Evolutionary conservation across 2,329 filamentous ascomycete genomes (phyloP), one percentile per base, ranked within the genome.

Genomic region (Diplodia mutila): DNA sequence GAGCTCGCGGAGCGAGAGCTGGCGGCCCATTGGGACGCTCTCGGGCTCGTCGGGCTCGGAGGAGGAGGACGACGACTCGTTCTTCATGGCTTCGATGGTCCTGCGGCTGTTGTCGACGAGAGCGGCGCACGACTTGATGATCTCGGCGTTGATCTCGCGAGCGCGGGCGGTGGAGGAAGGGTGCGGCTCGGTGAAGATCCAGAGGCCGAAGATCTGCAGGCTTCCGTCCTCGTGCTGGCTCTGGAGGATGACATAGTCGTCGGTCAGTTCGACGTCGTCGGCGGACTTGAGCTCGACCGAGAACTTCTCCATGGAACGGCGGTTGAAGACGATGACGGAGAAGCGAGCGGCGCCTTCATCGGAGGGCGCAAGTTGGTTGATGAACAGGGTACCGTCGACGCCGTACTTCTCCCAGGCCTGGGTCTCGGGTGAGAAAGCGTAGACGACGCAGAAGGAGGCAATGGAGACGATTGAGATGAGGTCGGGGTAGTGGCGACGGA

Each of bases 321-420:
- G 77, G 69, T 85, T 85, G 57, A 84, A 72, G 12, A 85, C 81
- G 63, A 83, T 74, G 27, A 81, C 79, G 59, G 75, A 77, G 72
- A 80, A 84, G 27, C 81, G 77, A 54, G 80, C 75, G 16, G 72
- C 70, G 55, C 74, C 75, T 11, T 71, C 68, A 65, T 87, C 68
- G 4, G 72, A 73, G 7, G 75, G 74, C 2, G 72, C 71, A 18
- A 89, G 80, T 70, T 91, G 86, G 82, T 92, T 96, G 65, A 98
- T 87, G 78, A 98, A 99, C 71, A 98, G 83, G 14, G 92, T 91
- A 48, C 95, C 95, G 79, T 97, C 94, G 12, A 94, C 86, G 67
- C 90, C 91, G 54, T 87, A 87, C 82, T 96, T 97, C 76, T 95
- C 91, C 95, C 95, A 98, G 69, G 84, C 81, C 64, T 86, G 82